Evolutionary conservation across 1,139 yeast genomes (phyloP), one percentile per base, ranked within the genome.

Genomic region (Debaryomycetaceae sp.): DNA sequence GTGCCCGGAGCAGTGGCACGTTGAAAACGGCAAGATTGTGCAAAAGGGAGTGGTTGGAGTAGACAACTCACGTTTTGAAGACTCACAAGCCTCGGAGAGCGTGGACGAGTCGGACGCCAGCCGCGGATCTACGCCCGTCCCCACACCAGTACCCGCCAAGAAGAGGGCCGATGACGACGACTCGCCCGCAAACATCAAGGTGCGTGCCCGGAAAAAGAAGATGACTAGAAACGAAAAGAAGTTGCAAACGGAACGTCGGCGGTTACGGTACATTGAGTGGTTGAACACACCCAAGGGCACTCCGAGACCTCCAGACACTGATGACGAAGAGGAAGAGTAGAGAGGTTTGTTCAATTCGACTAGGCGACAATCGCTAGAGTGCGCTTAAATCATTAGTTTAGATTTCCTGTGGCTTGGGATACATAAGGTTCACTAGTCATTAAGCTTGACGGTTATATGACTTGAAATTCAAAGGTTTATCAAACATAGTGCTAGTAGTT

Each of bases 1-100:
- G 45, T 87, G 97, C 56, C 97, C 97, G 25, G 98, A 90, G 62
- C 96, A 87, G 59, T 90, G 98, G 98, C 76, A 81, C 45, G 94
- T 90, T 34, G 94, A 85, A 53, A 81, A 87, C 47, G 98, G 98
- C 51, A 70, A 71, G 38, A 78, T 90, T 58, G 78, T 81, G 18
- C 86, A 80, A 45, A 83, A 78, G 63, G 94, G 94, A 36, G 71
- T 71, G 36, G 73, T 76, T 22, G 79, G 73, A 26, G 78, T 87
- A 35, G 94, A 85, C 44, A 61, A 67, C 35, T 67, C 74, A 29
- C 70, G 94, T 51, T 87, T 87, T 44, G 96, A 81, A 52, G 94
- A 83, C 51, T 47, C 50, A 24, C 73, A 70, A 40, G 79, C 75
- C 39, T 55, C 47, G 10, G 40, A 38, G 12, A 52, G 49, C 13